A percentile compares a stretch with the other conserved stretches of the same genome.
Evolutionary conservation across 495 filamentous ascomycete species (phyloP).

Genomic region (Penicillium pulvis): DNA sequence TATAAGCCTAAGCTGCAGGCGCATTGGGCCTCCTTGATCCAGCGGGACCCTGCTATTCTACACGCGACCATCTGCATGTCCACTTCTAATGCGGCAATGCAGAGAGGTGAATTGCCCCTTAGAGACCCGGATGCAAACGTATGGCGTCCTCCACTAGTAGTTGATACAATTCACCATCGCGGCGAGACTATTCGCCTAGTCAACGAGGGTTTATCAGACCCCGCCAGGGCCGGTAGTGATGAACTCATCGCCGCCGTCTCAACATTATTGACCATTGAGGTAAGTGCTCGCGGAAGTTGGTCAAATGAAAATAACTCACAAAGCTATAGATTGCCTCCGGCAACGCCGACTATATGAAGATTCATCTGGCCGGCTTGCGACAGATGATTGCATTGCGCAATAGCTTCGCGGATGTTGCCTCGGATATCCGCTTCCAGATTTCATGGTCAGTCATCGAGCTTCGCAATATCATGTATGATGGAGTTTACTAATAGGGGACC

Average conservation of each 20-base stretch:
- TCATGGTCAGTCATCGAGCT: constrained; percentile 38
- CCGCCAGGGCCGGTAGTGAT: constrained; percentile 47
- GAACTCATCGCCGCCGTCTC: constrained; percentile 49
- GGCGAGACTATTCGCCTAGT: constrained; percentile 51
- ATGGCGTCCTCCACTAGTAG: constrained; percentile 34
- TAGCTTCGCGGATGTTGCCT: constrained; percentile 44
- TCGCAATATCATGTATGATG: neutral
- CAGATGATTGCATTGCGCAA: constrained; percentile 50
- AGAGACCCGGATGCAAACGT: constrained; percentile 37
- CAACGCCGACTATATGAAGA: constrained; percentile 48
- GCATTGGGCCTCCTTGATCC: constrained; percentile 46
- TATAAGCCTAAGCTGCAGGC: constrained; percentile 41
- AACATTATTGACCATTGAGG: constrained; percentile 49
- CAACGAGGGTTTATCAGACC: constrained; percentile 47
- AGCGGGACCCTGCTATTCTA: constrained; percentile 42
- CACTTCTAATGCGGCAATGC: constrained; percentile 44
- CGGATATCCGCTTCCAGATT: constrained; percentile 47
- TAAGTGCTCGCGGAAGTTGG: constrained; percentile 18
- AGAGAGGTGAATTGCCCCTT: constrained; percentile 39
- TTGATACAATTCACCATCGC: constrained; percentile 48
- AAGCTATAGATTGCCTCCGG: constrained; percentile 43
- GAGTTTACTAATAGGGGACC: constrained; percentile 1
- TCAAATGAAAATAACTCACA: constrained; percentile 15
- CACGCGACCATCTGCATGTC: constrained; percentile 49
- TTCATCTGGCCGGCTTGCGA: constrained; percentile 49